Evolutionary conservation across 139 green algal genomes (phyloP).

Genomic region (Axilococcus clingmanii): DNA sequence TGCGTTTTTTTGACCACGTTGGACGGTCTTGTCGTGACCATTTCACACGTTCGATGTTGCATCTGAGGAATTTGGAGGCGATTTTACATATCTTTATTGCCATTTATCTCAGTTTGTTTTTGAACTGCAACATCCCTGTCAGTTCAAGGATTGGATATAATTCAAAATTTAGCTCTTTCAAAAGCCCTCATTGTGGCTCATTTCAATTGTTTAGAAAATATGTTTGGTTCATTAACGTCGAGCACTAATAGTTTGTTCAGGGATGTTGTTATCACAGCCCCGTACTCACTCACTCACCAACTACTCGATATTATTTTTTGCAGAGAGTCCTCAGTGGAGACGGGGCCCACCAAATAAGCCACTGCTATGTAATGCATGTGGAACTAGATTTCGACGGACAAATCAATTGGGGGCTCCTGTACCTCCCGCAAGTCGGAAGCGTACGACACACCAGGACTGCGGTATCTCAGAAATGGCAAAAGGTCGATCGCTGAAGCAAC

Average conservation of each 20-base stretch:
- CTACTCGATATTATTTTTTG: neutral
- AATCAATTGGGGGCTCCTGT: slow-evolving; percentile 5
- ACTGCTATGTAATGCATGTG: slow-evolving; percentile 66
- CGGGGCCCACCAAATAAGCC: slow-evolving; percentile 46
- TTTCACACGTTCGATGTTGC: no score
- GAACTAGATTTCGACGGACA: slow-evolving; percentile 39
- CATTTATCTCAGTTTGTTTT: no score
- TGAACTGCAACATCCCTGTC: no score
- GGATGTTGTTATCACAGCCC: neutral
- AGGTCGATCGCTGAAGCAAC: neutral
- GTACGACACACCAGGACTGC: neutral
- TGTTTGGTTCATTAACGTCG: neutral
- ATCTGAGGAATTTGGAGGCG: no score
- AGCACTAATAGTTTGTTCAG: neutral
- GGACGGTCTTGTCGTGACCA: no score
- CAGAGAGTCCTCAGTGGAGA: slow-evolving; percentile 41
- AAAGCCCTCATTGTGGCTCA: neutral
- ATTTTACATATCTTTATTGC: no score
- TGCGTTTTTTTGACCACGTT: no score
- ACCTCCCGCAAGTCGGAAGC: neutral
- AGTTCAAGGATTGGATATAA: no score
- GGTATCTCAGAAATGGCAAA: neutral
- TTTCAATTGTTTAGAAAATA: neutral
- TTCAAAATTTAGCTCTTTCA: no score
- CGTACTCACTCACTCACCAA: neutral